Evolutionary conservation across 192 early-diverging fungal species (phyloP).

Genomic region (Coemansia sp.): DNA sequence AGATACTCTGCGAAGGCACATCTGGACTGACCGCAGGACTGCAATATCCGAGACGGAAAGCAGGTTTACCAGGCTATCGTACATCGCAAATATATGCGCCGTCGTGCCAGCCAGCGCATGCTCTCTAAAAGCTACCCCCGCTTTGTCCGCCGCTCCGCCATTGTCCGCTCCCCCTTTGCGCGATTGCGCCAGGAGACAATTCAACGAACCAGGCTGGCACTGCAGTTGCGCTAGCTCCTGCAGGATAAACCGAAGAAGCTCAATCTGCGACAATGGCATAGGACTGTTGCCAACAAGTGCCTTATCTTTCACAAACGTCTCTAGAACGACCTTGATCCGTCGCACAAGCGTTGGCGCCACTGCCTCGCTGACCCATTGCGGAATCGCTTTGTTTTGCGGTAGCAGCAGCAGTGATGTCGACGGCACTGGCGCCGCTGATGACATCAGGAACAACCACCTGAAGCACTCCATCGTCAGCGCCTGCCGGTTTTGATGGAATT

Average conservation of each 20-base stretch:
- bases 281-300: constrained; percentile 33
- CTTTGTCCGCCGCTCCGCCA: not conserved
- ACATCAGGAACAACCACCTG: constrained; percentile 41
- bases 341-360: constrained; percentile 39
- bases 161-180: not conserved
- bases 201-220: constrained; percentile 19
- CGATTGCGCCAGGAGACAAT: constrained; percentile 3
- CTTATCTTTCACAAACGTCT: constrained; percentile 24
- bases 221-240: constrained; percentile 26
- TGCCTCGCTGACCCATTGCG: constrained; percentile 32
- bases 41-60: constrained; percentile 20
- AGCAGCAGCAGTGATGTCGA: not conserved
- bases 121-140: not conserved
- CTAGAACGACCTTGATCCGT: constrained; percentile 23
- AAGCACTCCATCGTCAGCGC: constrained; percentile 36
- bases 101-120: constrained; percentile 10
- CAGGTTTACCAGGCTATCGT: constrained; percentile 27
- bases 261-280: constrained; percentile 23
- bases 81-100: constrained; percentile 36
- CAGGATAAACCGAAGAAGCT: constrained; percentile 34
- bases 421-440: constrained; percentile 4
- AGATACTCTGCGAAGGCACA: constrained; percentile 28
- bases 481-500: constrained; percentile 11
- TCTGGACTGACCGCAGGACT: constrained; percentile 19
- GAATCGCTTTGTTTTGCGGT: constrained; percentile 1